A percentile compares a stretch with the other conserved stretches of the same genome.
Conservation (phyloP, 768 basidiomycete genomes). For the Boletus rex-veris region DNA sequence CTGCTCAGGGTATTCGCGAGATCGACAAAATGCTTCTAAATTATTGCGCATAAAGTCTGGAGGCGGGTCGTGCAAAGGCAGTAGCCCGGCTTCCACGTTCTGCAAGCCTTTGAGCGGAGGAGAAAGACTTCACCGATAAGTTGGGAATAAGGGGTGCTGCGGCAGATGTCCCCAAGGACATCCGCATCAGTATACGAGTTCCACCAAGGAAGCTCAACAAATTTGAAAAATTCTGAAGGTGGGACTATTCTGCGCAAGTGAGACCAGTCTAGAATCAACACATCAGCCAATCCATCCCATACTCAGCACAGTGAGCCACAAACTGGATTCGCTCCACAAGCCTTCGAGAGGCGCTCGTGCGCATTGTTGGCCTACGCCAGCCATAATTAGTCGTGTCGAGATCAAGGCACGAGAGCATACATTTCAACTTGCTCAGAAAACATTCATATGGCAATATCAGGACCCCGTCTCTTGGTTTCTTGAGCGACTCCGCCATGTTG, state of each 20-base stretch:
- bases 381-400: background rate
- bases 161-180: constrained; percentile 5
- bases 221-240: constrained; percentile 11
- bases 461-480: background rate
- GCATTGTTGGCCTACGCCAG: background rate
- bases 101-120: constrained; percentile 5
- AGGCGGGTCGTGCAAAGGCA: constrained; percentile 17
- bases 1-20: background rate
- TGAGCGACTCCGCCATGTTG: background rate
- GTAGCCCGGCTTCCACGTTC: constrained; percentile 3
- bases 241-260: constrained; percentile 13
- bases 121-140: constrained; percentile 4
- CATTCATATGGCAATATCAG: background rate
- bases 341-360: background rate
- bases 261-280: constrained; percentile 9
- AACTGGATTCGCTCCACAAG: constrained; percentile 14
- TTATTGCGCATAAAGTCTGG: constrained; percentile 2
- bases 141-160: constrained; percentile 2
- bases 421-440: background rate
- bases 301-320: background rate
- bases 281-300: background rate
- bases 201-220: constrained; percentile 17
- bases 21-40: constrained; percentile 4
- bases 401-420: constrained; percentile 1
- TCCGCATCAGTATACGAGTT: constrained; percentile 2